Percentiles rank a stretch among this genome's conserved stretches.
Evolutionary conservation across 768 basidiomycete species (phyloP).

Genomic region (Trametes cinnabarina): DNA sequence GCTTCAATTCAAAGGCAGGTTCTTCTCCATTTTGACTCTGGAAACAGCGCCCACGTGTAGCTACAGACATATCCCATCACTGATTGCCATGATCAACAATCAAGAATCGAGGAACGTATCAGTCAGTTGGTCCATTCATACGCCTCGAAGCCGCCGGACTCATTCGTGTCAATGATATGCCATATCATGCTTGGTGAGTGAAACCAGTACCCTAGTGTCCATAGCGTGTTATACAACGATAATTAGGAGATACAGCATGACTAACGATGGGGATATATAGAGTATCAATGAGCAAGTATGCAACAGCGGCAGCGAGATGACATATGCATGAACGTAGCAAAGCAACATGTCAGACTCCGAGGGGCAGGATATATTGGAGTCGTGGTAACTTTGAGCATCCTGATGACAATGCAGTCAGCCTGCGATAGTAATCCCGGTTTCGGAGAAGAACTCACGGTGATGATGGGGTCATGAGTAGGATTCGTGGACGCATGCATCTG

Average conservation of each 20-base stretch:
- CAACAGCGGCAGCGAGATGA: neutral
- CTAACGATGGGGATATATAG: constrained; percentile 10
- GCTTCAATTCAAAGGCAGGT: neutral
- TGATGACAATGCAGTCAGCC: neutral
- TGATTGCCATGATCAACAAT: constrained; percentile 21
- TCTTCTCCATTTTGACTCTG: constrained; percentile 1
- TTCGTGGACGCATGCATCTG: constrained; percentile 12
- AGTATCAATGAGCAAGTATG: neutral
- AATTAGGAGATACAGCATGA: constrained; percentile 18
- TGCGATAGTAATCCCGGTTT: neutral
- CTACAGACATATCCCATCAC: constrained; percentile 3
- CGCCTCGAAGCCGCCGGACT: neutral
- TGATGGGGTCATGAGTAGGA: neutral
- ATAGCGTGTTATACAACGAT: constrained; percentile 14
- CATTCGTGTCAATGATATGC: neutral
- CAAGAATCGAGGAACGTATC: constrained; percentile 9
- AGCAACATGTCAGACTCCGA: constrained; percentile 2
- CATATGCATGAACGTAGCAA: neutral
- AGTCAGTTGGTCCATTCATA: constrained; percentile 4
- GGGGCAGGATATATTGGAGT: neutral
- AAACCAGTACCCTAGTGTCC: neutral
- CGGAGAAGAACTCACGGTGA: neutral
- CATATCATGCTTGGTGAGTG: neutral
- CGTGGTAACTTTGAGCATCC: neutral
- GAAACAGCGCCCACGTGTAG: constrained; percentile 12